Evolutionary conservation across 768 basidiomycete genomes (phyloP), one percentile per base, ranked within the genome.

Genomic region (Gyrodon lividus): DNA sequence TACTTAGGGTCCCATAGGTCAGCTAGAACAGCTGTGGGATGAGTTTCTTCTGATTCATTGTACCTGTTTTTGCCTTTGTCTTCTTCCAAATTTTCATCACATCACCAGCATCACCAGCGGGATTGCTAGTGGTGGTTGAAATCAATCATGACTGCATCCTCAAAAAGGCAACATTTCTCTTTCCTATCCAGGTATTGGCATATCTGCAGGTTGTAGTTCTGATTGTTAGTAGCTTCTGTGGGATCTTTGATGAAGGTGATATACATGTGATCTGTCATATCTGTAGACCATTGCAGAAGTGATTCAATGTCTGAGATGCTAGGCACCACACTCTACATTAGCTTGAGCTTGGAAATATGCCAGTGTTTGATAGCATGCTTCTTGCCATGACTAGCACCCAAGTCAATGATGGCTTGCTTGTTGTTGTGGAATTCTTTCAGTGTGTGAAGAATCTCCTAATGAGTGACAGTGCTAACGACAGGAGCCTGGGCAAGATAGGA

Each of bases 281-380:
- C 68, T 0, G 69, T 65, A 42, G 70, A 67, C 65, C 66, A 72
- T 44, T 76, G 69, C 7, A 65, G 62, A 9, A 67, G 43, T 8
- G 56, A 59, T 0, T 74, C 72, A 17, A 58, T 62, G 10, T 42
- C 30, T 7, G 43, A 43, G 13, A 71, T 69, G 46, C 58, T 69
- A 4, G 58, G 37, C 2, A 62, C 56, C 12, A 75, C 62, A 40
- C 65, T 70, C 26, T 73, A 70, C n/a, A 74, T 49, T 20, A 72
- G 61, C 46, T 74, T 71, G 2, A 76, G 65, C 55, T 77, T 78
- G 4, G 74, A 74, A 30, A 77, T 75, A 12, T 67, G 40, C 59
- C 69, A 77, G 48, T 74, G 54, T 6, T 66, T 31, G 30, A 70
- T 67, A 1, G 58, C 50, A 5, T 60, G 46, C n/a, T 47, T 66